Evolutionary conservation across 768 basidiomycete species (phyloP), one percentile per base, ranked within the genome.

Genomic region (Phaeotremella fagi): DNA sequence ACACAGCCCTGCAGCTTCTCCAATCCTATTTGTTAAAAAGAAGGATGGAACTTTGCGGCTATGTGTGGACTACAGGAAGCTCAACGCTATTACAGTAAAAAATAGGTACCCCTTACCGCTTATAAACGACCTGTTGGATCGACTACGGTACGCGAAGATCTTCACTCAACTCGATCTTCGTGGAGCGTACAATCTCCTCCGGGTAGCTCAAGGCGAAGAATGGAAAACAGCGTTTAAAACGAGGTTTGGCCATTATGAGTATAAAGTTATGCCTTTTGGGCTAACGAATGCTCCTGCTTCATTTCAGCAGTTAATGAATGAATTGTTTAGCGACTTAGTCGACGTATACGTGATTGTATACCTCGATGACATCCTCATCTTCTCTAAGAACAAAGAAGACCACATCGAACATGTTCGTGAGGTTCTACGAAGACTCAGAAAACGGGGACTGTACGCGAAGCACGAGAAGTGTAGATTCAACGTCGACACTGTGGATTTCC

Each of bases 191-290:
- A 54, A 60, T 54, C 60, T 55, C n/a, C 37, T 72, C 12, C 22
- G 56, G 3, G 59, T 66, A 23, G 46, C 23, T 7, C 47, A 57
- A 24, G 70, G 55, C 0, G 64, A 73, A 31, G 52, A 70, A 41
- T 74, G 68, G 70, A 76, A 78, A 25, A 75, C 64, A 0, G 72
- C 72, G 0, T 76, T 80, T 0, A 57, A 57, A 0, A 80, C 69
- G 3, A 63, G 64, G 11, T 54, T 41, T 20, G 61, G 68, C 0
- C 55, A 50, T 22, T 66, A 48, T 26, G 57, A 70, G 50, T 63
- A 45, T 44, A 16, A 14, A 5, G 55, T 61, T 1, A 67, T 70
- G 62, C 60, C 66, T 14, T 64, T 67, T 48, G 66, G 67, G 4
- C 48, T 69, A 9, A 49, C 43, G 2, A 69, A 69, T 43, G 68